Evolutionary conservation across 225 moss, liverwort and hornwort genomes (phyloP).

Genomic region (Physcomitrium patens): DNA sequence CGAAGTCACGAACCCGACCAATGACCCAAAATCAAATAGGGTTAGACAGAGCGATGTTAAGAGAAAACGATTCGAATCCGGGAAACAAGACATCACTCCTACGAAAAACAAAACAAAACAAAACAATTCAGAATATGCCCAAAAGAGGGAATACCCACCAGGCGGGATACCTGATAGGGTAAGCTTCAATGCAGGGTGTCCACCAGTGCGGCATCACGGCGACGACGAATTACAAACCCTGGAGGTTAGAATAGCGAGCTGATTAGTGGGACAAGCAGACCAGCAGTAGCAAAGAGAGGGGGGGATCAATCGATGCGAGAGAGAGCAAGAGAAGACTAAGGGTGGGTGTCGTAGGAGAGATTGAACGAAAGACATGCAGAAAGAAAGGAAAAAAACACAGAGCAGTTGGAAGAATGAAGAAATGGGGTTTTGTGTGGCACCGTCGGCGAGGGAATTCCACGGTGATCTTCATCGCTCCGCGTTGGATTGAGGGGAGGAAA

Average conservation of each 20-base stretch:
- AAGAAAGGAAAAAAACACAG: no score
- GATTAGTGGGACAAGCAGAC: neutral
- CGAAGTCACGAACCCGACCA: neutral
- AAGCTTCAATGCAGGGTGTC: slow-evolving; percentile 66
- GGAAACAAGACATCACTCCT: no score
- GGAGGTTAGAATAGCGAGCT: neutral
- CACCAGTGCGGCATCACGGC: slow-evolving; percentile 74
- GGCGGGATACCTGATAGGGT: slow-evolving; percentile 46
- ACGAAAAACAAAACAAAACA: no score
- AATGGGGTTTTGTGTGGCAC: neutral
- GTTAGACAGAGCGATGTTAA: neutral
- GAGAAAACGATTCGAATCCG: neutral
- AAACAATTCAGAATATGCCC: neutral
- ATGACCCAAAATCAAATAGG: neutral
- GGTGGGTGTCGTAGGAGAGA: neutral
- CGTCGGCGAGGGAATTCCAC: neutral
- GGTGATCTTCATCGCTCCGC: neutral
- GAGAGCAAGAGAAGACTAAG: neutral
- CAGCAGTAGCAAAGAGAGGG: neutral
- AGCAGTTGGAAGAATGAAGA: no score
- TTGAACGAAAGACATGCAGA: neutral
- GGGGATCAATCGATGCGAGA: neutral
- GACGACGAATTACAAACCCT: neutral
- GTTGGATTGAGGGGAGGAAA: neutral
- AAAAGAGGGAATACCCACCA: neutral